These are phyloP conservation scores for Leccinum brunneo-olivaceum DNA, from an alignment of 1,284 basidiomycete genomes.

Conservation along the genomic window DNA sequence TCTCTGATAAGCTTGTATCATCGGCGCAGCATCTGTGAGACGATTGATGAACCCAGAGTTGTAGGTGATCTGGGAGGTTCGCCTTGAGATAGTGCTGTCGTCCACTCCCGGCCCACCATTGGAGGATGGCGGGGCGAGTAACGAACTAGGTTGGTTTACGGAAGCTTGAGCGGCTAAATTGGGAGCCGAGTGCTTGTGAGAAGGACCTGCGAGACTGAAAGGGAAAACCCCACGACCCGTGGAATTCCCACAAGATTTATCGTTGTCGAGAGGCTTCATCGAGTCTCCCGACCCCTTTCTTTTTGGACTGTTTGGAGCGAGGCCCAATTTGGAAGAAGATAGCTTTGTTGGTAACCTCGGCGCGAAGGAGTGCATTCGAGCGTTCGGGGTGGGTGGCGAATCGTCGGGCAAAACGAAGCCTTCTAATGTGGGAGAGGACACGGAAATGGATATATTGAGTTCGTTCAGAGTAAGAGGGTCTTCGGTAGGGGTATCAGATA, in stretches of 20 bases:
- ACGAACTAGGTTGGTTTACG: constrained; percentile 27
- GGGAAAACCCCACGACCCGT: constrained; percentile 30
- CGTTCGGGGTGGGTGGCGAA: constrained; percentile 19
- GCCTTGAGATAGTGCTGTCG: constrained; percentile 35
- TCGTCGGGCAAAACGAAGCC: constrained; percentile 20
- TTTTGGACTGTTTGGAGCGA: constrained; percentile 41
- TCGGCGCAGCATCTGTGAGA: constrained; percentile 44
- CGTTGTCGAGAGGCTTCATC: constrained; percentile 24
- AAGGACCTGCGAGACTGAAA: constrained; percentile 25
- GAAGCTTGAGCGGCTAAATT: constrained; percentile 13
- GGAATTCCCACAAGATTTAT: constrained; percentile 18
- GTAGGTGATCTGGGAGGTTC: constrained; percentile 72
- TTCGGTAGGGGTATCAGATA: constrained; percentile 22
- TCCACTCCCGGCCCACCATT: constrained; percentile 24
- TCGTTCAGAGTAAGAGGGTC: constrained; percentile 17
- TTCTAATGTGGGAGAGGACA: constrained; percentile 28
- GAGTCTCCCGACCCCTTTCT: constrained; percentile 46
- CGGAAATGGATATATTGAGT: constrained; percentile 32
- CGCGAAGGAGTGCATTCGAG: constrained; percentile 50
- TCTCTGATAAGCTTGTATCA: constrained; percentile 30
- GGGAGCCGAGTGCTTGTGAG: constrained; percentile 26
- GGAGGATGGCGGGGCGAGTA: constrained; percentile 48
- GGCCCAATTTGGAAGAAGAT: constrained; percentile 40
- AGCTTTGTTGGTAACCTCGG: constrained; percentile 66
- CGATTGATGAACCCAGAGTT: constrained; percentile 71